Base-by-base conservation (phyloP, 768 basidiomycete genomes). In the Punctularia strigosozonata region DNA sequence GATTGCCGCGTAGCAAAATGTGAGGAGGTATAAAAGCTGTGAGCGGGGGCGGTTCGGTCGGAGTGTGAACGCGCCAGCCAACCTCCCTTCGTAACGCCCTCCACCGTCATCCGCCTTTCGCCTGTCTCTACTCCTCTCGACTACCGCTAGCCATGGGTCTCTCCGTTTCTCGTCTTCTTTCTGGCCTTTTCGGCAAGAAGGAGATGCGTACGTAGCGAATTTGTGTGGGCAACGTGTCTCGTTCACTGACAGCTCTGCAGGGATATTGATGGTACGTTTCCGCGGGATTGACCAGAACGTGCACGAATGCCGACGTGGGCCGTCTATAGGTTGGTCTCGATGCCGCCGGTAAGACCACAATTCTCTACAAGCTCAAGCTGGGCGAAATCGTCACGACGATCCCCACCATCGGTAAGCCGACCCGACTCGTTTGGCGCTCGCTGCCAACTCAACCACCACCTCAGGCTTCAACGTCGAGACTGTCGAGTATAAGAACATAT, bases 321-420 rank as follows among this genome's bases (percentile, higher is more conserved):
- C 14, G 18, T 37, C 39, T 38, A 38, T 50, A 86, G 94, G 94
- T 99, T 58, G 95, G 95, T 67, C 88, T 99, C 55, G 95, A 99
- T 59, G 95, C 95, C 55, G 94, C 94, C 52, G 92, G 92, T 71
- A 95, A 97, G 67, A 95, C 91, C 49, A 89, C 86, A 57, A 99
- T 98, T 54, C 72, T 99, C 51, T 99, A 95, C 77, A 99, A 98
- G 73, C 75, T 98, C 59, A 98, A 98, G 73, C 79, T 98, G 41
- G 95, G 94, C 64, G 95, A 99, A 73, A 98, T 98, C 65, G 95
- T 99, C 62, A 98, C 95, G 49, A 99, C 95, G 49, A 99, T 99
- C 62, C 95, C 95, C 45, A 98, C 95, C 58, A 98, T 99, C 66
- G 94, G 94, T 92, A 53, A 57, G 82, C 69, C 44, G 28, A 39